phyloP scores from a whole-genome alignment of 2,329 filamentous ascomycete species.

The Lecanicillium sp. region DNA sequence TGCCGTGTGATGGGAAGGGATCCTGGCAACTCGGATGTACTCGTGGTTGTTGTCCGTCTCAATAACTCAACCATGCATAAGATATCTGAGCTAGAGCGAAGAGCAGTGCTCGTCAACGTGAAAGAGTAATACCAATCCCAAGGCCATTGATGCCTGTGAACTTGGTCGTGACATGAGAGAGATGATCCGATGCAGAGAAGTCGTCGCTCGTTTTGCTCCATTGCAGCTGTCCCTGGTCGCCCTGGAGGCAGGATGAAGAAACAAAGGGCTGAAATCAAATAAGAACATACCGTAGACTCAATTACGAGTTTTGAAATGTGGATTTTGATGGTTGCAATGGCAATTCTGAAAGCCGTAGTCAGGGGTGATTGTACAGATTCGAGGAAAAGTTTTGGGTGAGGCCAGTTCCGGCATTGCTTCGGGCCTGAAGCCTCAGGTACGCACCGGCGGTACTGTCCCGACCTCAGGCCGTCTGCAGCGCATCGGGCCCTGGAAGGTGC shows the following conservation, averaged over 20 bases:
- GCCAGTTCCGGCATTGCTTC: conserved; percentile 9
- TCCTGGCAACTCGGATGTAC: conserved; percentile 5
- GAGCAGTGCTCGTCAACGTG: too few relatives aligned
- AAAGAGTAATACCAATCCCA: too few relatives aligned
- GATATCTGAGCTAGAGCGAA: too few relatives aligned
- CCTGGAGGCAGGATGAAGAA: neutral
- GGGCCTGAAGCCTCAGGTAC: conserved; percentile 28
- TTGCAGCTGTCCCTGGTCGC: neutral
- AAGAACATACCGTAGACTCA: conserved; percentile 1
- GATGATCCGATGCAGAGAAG: neutral
- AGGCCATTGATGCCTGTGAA: too few relatives aligned
- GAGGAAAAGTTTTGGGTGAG: conserved; percentile 20
- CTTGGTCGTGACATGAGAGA: too few relatives aligned
- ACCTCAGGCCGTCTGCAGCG: too few relatives aligned
- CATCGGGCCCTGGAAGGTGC: too few relatives aligned
- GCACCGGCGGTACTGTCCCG: neutral
- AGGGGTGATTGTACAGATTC: conserved; percentile 11
- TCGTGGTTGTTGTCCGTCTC: neutral
- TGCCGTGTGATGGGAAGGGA: conserved; percentile 3
- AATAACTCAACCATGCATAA: too few relatives aligned
- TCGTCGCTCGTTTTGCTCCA: neutral
- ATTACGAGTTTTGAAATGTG: neutral
- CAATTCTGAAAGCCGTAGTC: neutral
- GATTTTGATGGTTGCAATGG: neutral
- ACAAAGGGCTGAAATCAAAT: neutral